Evolutionary conservation across 176 grass and related monocot species (phyloP).

Genomic region (Eragrostis nindensis): DNA sequence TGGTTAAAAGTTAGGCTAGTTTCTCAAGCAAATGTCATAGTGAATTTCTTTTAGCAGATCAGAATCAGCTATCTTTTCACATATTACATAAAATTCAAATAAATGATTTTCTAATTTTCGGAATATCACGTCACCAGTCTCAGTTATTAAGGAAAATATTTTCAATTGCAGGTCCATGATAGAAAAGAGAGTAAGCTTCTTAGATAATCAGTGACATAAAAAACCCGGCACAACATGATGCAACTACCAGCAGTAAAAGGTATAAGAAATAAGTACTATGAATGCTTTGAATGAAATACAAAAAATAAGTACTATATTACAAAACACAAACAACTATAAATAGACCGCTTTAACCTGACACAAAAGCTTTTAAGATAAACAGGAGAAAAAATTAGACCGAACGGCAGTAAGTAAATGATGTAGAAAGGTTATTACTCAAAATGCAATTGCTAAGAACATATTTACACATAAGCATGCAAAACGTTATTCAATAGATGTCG

Average conservation of each 20-base stretch:
- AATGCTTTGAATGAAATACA: neutral
- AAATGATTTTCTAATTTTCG: neutral
- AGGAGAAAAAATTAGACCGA: neutral
- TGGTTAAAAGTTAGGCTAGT: constrained; percentile 3
- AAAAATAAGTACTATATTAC: neutral
- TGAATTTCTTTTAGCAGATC: neutral
- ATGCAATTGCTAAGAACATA: neutral
- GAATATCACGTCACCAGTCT: neutral
- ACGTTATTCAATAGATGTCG: neutral
- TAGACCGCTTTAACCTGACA: neutral
- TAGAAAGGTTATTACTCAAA: neutral
- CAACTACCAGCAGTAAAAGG: too few relatives aligned
- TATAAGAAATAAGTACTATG: too few relatives aligned
- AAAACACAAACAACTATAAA: neutral
- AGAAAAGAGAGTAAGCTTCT: neutral
- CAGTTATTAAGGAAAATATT: neutral
- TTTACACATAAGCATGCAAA: neutral
- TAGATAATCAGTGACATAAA: neutral
- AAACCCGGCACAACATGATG: neutral
- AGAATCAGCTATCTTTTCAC: neutral
- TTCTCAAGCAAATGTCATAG: neutral
- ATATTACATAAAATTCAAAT: neutral
- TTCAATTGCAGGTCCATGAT: neutral
- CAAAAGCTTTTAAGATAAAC: constrained; percentile 12
- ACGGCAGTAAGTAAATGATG: neutral